Base-by-base conservation (phyloP, 306 rosid species). In the Lablab purpureus region DNA sequence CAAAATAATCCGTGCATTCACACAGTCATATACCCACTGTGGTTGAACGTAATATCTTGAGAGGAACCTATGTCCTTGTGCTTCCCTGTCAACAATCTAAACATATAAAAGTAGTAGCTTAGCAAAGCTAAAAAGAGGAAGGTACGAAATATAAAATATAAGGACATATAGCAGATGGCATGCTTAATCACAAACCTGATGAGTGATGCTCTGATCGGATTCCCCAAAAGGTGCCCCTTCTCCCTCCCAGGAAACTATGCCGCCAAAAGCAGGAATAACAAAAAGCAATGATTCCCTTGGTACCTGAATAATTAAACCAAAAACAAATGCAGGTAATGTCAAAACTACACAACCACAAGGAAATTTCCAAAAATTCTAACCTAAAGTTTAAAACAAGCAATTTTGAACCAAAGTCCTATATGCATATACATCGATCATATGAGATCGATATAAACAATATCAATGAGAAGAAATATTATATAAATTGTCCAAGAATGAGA, bases 1-100 rank as follows among this genome's bases (percentile, higher is more conserved):
- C 79, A 95, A 86, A 86, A 95, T 84, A 25, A 91, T 85, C 5
- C 87, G 85, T 8, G 96, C 94, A 84, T 95, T 95, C 66, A 93
- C 85, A 84, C 87, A 91, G 71, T 93, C 99, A 88, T 60, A 95
- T 51, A 95, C 73, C 99, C 99, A 95, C 67, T 95, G 99, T 19
- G 99, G 99, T 86, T 95, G 99, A 79, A 91, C 91, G 80, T 95
- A 95, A 64, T 90, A 94, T 77, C 99, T 91, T 18, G 94, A 85
- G 66, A 83, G 89, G 67, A 88, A 89, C 83, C 79, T 86, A 81
- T 88, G 98, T 45, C 87, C 88, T 78, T 88, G 97, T 27, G 87
- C 11, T 14, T 94, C 94, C 84, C 98, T 80, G 70, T 95, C 99
- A 56, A 95, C 94, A 75, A 95, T 86, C 99, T 95, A 63, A 55